Conservation (phyloP, 345 rosid genomes). For the Lenwebbia sp. region DNA sequence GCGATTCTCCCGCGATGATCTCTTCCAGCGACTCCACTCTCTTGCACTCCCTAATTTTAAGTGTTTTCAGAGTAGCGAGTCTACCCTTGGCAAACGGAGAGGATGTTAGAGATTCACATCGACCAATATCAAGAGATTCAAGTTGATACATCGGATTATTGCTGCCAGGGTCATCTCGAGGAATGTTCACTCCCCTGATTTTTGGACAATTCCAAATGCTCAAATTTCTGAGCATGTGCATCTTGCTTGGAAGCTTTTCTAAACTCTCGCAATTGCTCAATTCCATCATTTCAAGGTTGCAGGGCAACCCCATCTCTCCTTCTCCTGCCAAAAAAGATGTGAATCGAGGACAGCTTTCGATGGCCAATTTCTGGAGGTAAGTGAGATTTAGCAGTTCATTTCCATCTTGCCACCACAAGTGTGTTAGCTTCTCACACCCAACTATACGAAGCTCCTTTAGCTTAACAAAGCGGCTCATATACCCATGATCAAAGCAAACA, state of each 20-base stretch:
- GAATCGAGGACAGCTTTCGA: not conserved
- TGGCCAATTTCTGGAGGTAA: not conserved
- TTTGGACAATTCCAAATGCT: not conserved
- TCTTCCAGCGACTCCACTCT: too few relatives aligned
- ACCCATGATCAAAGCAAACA: not conserved
- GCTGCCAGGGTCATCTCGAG: accelerated
- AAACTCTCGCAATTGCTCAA: not conserved
- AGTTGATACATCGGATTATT: not conserved
- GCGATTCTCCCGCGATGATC: too few relatives aligned
- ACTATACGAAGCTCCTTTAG: not conserved
- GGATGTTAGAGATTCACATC: not conserved
- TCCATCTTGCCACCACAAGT: not conserved
- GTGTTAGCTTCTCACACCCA: not conserved
- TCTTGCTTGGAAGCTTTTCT: not conserved
- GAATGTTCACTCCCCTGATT: too few relatives aligned
- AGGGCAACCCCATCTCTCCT: not conserved
- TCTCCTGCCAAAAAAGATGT: not conserved
- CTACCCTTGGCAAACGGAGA: not conserved
- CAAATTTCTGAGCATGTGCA: not conserved
- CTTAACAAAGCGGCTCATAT: not conserved
- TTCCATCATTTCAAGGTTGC: not conserved
- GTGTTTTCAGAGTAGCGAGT: not conserved
- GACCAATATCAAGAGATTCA: not conserved
- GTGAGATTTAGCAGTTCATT: not conserved
- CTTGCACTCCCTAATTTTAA: too few relatives aligned